These are phyloP conservation scores for Calonectria pseudoreteaudii DNA, from an alignment of 2,329 filamentous ascomycete genomes.

Conservation along the genomic window DNA sequence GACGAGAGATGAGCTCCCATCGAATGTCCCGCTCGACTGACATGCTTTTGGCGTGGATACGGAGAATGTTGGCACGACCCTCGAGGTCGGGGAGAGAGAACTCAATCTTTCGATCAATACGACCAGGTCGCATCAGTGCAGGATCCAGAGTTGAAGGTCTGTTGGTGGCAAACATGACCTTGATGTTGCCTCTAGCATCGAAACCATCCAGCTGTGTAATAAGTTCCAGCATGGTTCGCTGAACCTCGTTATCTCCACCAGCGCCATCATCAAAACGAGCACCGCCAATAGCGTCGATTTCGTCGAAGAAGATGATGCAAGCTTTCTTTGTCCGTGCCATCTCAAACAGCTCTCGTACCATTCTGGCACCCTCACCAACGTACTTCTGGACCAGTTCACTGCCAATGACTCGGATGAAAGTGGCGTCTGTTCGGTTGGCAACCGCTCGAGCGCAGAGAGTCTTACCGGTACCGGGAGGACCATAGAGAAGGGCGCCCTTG, in stretches of 20 bases:
- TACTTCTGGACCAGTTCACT: constrained; percentile 99
- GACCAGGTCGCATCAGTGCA: constrained; percentile 95
- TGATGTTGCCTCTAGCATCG: constrained; percentile 97
- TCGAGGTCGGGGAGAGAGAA: constrained; percentile 98
- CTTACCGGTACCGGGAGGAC: constrained; percentile 98
- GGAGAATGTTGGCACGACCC: constrained; percentile 95
- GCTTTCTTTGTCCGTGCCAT: constrained; percentile 99
- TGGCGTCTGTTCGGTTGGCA: constrained; percentile 97
- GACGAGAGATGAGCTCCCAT: constrained; percentile 97
- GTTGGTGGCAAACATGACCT: constrained; percentile 99
- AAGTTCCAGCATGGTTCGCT: constrained; percentile 96
- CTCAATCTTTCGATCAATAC: constrained; percentile 99
- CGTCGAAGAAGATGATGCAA: constrained; percentile 97
- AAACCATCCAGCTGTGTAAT: constrained; percentile 98
- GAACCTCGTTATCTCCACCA: constrained; percentile 96
- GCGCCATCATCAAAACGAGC: constrained; percentile 97
- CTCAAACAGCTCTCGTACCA: constrained; percentile 98
- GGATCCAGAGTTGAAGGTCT: constrained; percentile 94
- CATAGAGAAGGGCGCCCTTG: constrained; percentile 96
- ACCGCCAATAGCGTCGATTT: constrained; percentile 96
- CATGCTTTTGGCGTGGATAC: constrained; percentile 99
- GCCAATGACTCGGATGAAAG: constrained; percentile 98
- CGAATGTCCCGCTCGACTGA: constrained; percentile 98
- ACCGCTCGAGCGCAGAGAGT: constrained; percentile 97
- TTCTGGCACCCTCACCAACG: constrained; percentile 96